A percentile compares a stretch with the other conserved stretches of the same genome.
These are phyloP conservation scores for Insectozyma bohioensis DNA, from an alignment of 1,139 yeast species.

Conservation along the genomic window DNA sequence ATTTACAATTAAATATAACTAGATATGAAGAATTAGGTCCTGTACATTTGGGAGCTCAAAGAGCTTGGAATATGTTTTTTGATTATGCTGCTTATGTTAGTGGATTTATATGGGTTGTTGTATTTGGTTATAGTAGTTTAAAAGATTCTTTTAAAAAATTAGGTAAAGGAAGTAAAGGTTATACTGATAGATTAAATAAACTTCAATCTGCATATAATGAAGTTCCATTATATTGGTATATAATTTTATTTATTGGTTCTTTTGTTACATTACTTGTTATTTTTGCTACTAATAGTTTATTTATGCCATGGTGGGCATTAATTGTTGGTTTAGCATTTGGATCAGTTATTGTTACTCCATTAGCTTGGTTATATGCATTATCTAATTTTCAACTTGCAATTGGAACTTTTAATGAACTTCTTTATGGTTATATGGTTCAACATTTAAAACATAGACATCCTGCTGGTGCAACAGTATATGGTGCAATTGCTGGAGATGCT, in stretches of 20 bases:
- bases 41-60: slow-evolving; percentile 42
- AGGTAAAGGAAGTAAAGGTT: slow-evolving; percentile 14
- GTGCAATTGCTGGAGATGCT: slow-evolving; percentile 52
- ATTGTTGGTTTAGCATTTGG: slow-evolving; percentile 45
- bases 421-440: slow-evolving; percentile 49
- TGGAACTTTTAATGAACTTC: slow-evolving; percentile 51
- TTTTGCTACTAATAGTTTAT: slow-evolving; percentile 37
- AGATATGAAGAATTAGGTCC: slow-evolving; percentile 41
- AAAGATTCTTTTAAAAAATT: slow-evolving; percentile 17
- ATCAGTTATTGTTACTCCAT: slow-evolving; percentile 46
- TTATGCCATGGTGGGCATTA: slow-evolving; percentile 53
- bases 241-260: slow-evolving; percentile 31
- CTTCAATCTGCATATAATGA: slow-evolving; percentile 37
- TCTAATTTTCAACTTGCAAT: slow-evolving; percentile 53
- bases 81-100: slow-evolving; percentile 53
- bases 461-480: slow-evolving; percentile 48
- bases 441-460: slow-evolving; percentile 36
- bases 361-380: slow-evolving; percentile 51
- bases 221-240: slow-evolving; percentile 47
- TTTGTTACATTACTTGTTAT: slow-evolving; percentile 34
- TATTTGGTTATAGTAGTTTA: slow-evolving; percentile 33
- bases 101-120: slow-evolving; percentile 48
- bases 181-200: slow-evolving; percentile 42
- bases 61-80: slow-evolving; percentile 52
- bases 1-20: slow-evolving; percentile 35